Percentiles rank a stretch among this genome's conserved stretches.
phyloP scores from a whole-genome alignment of 305 asterid genomes.

The Fraxinus albicans region DNA sequence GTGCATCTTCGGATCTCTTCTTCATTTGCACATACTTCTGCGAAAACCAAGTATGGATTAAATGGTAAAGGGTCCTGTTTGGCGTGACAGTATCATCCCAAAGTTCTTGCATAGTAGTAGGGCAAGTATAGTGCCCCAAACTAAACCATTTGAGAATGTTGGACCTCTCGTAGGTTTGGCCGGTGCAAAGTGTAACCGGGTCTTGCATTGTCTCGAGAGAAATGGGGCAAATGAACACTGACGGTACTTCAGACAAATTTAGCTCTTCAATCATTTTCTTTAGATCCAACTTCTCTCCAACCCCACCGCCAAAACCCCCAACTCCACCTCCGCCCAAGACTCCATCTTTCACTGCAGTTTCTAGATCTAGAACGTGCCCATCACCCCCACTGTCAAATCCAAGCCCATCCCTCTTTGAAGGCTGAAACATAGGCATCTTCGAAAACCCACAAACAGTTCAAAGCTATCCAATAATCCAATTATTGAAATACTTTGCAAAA shows the following conservation, averaged over 20 bases:
- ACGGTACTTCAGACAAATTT: constrained; percentile 44
- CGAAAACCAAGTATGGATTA: constrained; percentile 52
- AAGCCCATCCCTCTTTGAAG: constrained; percentile 37
- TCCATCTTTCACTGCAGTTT: constrained; percentile 49
- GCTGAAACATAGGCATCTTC: constrained; percentile 60
- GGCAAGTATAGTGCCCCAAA: constrained; percentile 61
- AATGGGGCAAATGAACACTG: constrained; percentile 62
- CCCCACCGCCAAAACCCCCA: constrained; percentile 32
- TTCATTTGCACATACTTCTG: constrained; percentile 54
- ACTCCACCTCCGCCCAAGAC: constrained; percentile 39
- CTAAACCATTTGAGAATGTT: constrained; percentile 66
- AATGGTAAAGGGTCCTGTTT: constrained; percentile 48
- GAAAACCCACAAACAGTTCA: constrained; percentile 1
- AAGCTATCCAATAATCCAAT: not conserved
- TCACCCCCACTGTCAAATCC: constrained; percentile 44
- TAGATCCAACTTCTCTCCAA: constrained; percentile 50
- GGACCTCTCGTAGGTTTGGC: constrained; percentile 59
- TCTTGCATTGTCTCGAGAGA: constrained; percentile 70
- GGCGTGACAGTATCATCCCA: constrained; percentile 58
- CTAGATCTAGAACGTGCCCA: constrained; percentile 52
- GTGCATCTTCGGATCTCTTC: constrained; percentile 54
- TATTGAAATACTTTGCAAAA: not conserved
- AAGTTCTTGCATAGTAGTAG: constrained; percentile 66
- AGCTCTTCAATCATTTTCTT: constrained; percentile 58
- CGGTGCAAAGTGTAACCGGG: constrained; percentile 67